Percentiles rank a stretch among this genome's conserved stretches.
These are phyloP conservation scores for Dactylorhiza incarnata DNA, from an alignment of 106 monocot genomes.

Conservation along the genomic window DNA sequence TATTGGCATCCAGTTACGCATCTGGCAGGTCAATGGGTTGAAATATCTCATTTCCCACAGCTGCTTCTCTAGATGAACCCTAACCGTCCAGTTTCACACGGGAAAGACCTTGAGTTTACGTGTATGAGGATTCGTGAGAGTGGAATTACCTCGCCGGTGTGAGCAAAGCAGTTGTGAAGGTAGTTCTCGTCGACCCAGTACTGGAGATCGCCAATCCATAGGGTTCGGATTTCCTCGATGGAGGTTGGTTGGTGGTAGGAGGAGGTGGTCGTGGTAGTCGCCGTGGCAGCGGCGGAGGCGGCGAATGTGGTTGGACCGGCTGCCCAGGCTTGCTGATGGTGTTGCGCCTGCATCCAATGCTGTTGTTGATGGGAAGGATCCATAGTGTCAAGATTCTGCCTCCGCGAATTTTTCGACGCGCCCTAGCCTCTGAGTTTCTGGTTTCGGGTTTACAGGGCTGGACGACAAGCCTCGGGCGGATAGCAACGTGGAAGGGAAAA, in stretches of 20 bases:
- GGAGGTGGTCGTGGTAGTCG: conserved; percentile 2
- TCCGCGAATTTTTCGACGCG: too few species aligned
- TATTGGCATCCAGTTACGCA: background rate
- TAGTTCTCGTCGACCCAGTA: conserved; percentile 97
- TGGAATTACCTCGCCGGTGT: conserved; percentile 63
- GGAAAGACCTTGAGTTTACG: background rate
- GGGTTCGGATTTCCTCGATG: conserved; percentile 66
- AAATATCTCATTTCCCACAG: background rate
- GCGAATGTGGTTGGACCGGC: conserved; percentile 12
- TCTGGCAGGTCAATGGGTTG: background rate
- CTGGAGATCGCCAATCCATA: conserved; percentile 95
- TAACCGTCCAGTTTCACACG: background rate
- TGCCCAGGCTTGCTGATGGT: conserved; percentile 18
- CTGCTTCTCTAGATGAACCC: background rate
- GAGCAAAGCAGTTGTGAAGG: conserved; percentile 80
- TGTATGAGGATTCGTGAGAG: background rate
- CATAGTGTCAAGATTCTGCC: background rate
- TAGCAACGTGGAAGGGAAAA: too few species aligned
- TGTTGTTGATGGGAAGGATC: conserved; percentile 3
- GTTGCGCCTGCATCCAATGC: conserved; percentile 25
- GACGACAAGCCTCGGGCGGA: too few species aligned
- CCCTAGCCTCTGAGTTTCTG: too few species aligned
- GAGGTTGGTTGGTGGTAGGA: conserved; percentile 64
- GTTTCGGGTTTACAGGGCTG: too few species aligned
- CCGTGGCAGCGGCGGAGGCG: conserved; percentile 5